Base-by-base conservation (phyloP, 805 yeast species). In the Metschnikowia shivogae region DNA sequence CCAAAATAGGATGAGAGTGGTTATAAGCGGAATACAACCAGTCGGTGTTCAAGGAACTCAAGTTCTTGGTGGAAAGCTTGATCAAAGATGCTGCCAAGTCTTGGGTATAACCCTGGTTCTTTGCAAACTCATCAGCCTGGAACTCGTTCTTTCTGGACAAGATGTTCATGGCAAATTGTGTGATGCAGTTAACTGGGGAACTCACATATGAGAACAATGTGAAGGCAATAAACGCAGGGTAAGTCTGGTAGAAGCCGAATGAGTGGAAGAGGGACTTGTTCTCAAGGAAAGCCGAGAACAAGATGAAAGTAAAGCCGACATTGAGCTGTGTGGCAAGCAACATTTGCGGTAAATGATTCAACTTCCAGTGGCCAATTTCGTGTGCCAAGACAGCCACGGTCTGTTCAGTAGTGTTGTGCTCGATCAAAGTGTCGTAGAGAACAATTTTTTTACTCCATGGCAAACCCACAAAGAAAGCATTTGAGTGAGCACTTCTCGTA, bases 371-470 rank as follows among this genome's bases (percentile, higher is more conserved):
- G 42, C 99, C 99, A 55, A 93, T 84, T 71, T 93, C 99, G 62
- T 93, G 99, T n/a, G 96, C 98, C 53, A 92, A 74, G 1, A 93
- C 96, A 42, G 98, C 97, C 42, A 89, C 88, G 34, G 89, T 87
- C 66, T 93, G 95, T 35, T 76, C 78, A 26, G 80, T 77, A 27
- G 89, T 68, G 29, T 89, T 82, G 47, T 87, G 84, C 49, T 86
- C 81, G 52, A 93, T 84, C 68, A 93, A 77, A 8, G 97, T 93
- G 58, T 93, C 99, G 62, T 75, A 93, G 36, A 93, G 77, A 42
- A 93, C 98, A 68, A 93, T 93, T 67, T 90, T 92, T 68, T 93
- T 93, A 46, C 89, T 83, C 92, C 97, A 92, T 34, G 99, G 99
- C 58, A 93, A 76, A 5, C 99, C 99, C 55, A 86, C 80, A 62